phyloP scores from a whole-genome alignment of 73 alveolate genomes.

The Blepharisma stoltei region DNA sequence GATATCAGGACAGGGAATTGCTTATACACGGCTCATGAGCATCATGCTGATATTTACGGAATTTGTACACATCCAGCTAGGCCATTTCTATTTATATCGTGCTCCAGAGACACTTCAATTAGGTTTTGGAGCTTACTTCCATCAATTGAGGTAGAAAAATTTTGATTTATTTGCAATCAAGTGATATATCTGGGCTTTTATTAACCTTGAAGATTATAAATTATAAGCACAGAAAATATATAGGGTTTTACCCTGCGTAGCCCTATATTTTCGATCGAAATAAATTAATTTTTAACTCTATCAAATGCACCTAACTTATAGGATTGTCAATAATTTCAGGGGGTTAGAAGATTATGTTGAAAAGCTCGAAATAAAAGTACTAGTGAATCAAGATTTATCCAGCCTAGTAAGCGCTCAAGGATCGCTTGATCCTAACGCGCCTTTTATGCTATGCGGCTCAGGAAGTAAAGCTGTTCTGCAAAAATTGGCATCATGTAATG shows the following conservation, averaged over 20 bases:
- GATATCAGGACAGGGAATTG: conserved; percentile 67
- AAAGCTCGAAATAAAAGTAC: background rate
- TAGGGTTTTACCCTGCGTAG: too few relatives aligned
- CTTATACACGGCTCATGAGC: conserved; percentile 54
- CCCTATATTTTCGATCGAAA: too few relatives aligned
- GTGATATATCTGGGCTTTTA: too few relatives aligned
- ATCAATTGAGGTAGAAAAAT: too few relatives aligned
- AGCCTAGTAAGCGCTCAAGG: background rate
- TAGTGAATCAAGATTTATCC: background rate
- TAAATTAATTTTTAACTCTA: too few relatives aligned
- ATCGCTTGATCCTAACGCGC: conserved; percentile 19
- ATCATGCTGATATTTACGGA: conserved; percentile 84
- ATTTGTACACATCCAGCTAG: conserved; percentile 60
- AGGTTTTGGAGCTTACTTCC: conserved; percentile 52
- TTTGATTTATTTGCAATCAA: too few relatives aligned
- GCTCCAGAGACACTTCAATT: conserved; percentile 78
- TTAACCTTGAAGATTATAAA: too few relatives aligned
- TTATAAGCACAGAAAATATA: too few relatives aligned
- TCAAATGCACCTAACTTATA: too few relatives aligned
- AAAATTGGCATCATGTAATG: background rate
- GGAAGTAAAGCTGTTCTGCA: conserved; percentile 22
- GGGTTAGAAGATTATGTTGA: background rate
- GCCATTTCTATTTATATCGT: conserved; percentile 73
- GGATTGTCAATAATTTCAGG: too few relatives aligned
- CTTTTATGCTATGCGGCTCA: conserved; percentile 34